phyloP scores from a whole-genome alignment of 78 protist species.

The Planoprotostelium fungivorum region DNA sequence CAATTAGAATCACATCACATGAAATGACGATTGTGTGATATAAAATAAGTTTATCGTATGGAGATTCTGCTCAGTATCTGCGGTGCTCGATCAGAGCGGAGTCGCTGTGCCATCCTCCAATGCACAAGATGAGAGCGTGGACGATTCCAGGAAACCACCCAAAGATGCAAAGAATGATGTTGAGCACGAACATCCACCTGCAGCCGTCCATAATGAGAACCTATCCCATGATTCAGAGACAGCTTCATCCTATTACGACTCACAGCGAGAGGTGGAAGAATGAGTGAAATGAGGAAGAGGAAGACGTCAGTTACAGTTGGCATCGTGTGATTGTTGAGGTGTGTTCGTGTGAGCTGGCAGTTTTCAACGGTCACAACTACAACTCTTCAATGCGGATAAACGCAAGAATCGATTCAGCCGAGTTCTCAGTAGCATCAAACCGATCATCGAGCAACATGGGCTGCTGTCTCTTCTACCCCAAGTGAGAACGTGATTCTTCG shows the following conservation, averaged over 20 bases:
- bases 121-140: not conserved
- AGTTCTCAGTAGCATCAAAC: too few species aligned
- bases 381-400: too few species aligned
- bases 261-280: not conserved
- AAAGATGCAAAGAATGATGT: not conserved
- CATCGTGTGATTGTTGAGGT: too few species aligned
- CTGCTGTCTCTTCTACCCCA: not conserved
- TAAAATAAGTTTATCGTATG: too few species aligned
- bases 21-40: too few species aligned
- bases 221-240: not conserved
- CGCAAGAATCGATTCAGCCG: too few species aligned
- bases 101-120: not conserved
- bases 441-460: not conserved
- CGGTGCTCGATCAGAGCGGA: not conserved
- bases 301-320: not conserved
- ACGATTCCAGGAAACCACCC: not conserved
- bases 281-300: not conserved
- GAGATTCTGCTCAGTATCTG: too few species aligned
- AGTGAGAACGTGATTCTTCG: not conserved
- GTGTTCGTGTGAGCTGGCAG: too few species aligned
- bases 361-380: too few species aligned
- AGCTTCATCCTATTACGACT: not conserved
- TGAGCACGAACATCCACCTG: not conserved
- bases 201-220: not conserved
- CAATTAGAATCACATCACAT: too few species aligned